phyloP scores from a whole-genome alignment of 78 protist species.

The Creolimax fragrantissima region DNA sequence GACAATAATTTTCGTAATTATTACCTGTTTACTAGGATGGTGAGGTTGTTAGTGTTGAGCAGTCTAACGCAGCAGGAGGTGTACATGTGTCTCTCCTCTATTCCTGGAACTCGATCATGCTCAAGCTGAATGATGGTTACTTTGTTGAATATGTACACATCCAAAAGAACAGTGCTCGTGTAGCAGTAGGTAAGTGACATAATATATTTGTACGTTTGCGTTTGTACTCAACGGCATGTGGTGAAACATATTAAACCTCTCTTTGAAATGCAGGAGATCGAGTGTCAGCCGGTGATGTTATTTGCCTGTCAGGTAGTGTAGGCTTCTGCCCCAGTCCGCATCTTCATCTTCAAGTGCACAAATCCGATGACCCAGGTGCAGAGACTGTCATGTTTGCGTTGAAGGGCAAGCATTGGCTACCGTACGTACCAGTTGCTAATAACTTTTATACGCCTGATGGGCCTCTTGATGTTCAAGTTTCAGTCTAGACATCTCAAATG shows the following conservation, averaged over 20 bases:
- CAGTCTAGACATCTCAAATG: no score
- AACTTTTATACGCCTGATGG: slow-evolving; percentile 1
- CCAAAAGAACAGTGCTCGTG: background rate
- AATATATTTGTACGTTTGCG: no score
- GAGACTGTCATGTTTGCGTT: background rate
- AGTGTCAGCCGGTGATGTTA: background rate
- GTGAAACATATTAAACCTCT: no score
- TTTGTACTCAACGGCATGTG: no score
- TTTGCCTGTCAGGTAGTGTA: slow-evolving; percentile 6
- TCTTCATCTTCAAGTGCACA: slow-evolving; percentile 10
- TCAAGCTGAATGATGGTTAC: background rate
- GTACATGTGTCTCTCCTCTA: background rate
- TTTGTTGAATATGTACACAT: slow-evolving; percentile 13
- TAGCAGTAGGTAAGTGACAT: background rate
- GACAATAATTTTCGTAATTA: no score
- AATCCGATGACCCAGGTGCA: background rate
- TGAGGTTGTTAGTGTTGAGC: background rate
- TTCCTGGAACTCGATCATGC: background rate
- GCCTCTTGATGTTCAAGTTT: no score
- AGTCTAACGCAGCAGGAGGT: background rate
- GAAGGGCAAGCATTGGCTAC: background rate
- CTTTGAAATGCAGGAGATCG: no score
- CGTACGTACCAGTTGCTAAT: slow-evolving; percentile 4
- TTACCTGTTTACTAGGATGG: no score
- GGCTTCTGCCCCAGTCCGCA: slow-evolving; percentile 21